Conservation (phyloP, 306 rosid species). For the Prinsepia uniflora region DNA sequence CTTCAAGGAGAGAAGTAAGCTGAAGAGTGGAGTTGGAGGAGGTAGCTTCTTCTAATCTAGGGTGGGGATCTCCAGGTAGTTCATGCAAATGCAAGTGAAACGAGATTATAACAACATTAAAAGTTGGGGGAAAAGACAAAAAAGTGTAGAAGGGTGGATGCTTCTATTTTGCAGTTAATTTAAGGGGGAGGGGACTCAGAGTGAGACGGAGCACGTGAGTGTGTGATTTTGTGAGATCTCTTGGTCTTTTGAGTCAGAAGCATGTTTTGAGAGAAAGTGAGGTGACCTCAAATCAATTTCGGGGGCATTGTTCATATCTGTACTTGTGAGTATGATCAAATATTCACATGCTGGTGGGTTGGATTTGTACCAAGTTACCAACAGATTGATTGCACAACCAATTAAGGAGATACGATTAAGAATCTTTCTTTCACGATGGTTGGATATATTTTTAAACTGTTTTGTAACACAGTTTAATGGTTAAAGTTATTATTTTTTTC, state of each 20-base stretch:
- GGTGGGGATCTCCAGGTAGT: slow-evolving; percentile 48
- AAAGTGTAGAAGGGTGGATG: slow-evolving; percentile 44
- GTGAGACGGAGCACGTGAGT: neutral
- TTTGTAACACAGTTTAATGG: no score
- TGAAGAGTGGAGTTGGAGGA: slow-evolving; percentile 15
- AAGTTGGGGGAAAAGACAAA: slow-evolving; percentile 39
- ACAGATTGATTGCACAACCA: neutral
- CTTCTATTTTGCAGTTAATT: slow-evolving; percentile 31
- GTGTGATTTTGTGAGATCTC: slow-evolving; percentile 20
- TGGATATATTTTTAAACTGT: no score
- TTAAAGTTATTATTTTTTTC: no score
- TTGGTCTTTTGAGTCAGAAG: slow-evolving; percentile 24
- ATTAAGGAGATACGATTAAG: no score
- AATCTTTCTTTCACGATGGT: no score
- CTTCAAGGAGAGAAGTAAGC: neutral
- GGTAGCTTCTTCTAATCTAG: slow-evolving; percentile 42
- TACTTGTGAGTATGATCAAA: slow-evolving; percentile 28
- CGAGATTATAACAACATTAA: neutral
- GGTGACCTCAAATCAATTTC: slow-evolving; percentile 38
- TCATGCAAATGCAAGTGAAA: slow-evolving; percentile 9
- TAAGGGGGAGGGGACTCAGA: neutral
- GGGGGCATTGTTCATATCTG: slow-evolving; percentile 5
- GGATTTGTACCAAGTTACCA: neutral
- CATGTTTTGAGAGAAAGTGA: slow-evolving; percentile 35
- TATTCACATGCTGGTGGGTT: slow-evolving; percentile 1